A percentile compares a stretch with the other conserved stretches of the same genome.
Conservation (phyloP, 1,139 yeast genomes). For the Sugiyamaella neomexicana region DNA sequence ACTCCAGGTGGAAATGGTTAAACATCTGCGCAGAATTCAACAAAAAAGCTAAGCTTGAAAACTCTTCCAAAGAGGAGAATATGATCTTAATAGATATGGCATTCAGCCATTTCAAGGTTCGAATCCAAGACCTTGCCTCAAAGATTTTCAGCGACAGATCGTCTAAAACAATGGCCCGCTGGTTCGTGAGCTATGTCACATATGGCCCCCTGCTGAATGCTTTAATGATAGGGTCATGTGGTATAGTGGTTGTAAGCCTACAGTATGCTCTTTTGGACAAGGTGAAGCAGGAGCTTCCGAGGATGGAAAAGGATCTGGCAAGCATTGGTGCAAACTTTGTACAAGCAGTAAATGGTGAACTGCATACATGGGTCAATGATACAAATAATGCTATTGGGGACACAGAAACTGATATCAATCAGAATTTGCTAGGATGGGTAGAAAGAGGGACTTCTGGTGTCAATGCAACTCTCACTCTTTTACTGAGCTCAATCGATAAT, state of each 20-base stretch:
- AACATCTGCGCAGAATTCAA: conserved; percentile 27
- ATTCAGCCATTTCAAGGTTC: conserved; percentile 19
- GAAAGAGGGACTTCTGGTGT: conserved; percentile 54
- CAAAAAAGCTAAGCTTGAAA: background rate
- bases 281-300: conserved; percentile 30
- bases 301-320: conserved; percentile 22
- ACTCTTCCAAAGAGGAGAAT: conserved; percentile 5
- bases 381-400: conserved; percentile 51
- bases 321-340: conserved; percentile 25
- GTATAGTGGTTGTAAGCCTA: conserved; percentile 44
- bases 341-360: conserved; percentile 25
- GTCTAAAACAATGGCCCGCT: conserved; percentile 29
- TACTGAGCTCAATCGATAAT: conserved; percentile 53
- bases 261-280: conserved; percentile 45
- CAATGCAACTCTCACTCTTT: conserved; percentile 54
- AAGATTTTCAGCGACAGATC: conserved; percentile 11
- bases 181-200: conserved; percentile 40
- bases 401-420: conserved; percentile 55
- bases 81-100: conserved; percentile 20
- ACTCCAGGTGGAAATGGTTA: conserved; percentile 52
- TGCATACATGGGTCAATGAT: conserved; percentile 50
- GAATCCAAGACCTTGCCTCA: conserved; percentile 21
- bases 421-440: conserved; percentile 67
- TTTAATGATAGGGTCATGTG: conserved; percentile 46
- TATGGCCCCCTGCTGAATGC: conserved; percentile 39